Evolutionary conservation across 345 rosid genomes (phyloP).

Genomic region (Clausena lansium): DNA sequence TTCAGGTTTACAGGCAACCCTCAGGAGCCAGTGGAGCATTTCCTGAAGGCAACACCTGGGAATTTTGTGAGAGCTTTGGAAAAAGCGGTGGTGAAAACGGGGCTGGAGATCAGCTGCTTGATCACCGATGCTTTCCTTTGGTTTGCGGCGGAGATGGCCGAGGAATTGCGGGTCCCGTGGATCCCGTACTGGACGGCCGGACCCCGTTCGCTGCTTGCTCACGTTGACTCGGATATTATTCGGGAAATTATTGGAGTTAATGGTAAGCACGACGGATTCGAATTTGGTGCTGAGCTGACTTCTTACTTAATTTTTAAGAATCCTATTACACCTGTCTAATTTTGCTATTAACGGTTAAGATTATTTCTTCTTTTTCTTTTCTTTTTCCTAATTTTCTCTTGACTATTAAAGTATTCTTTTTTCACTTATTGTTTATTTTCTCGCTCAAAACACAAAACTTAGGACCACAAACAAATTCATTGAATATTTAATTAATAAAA

Average conservation of each 20-base stretch:
- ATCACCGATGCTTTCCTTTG: slow-evolving; percentile 53
- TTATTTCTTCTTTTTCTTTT: no score
- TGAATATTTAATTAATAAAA: no score
- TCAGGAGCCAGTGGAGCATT: slow-evolving; percentile 33
- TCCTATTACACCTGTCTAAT: no score
- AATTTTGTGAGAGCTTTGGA: slow-evolving; percentile 31
- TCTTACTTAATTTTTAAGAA: no score
- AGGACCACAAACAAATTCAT: no score
- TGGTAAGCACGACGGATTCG: no score
- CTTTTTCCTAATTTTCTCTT: no score
- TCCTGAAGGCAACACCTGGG: slow-evolving; percentile 34
- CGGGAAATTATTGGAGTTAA: slow-evolving; percentile 20
- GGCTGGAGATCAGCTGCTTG: slow-evolving; percentile 31
- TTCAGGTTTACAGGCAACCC: slow-evolving; percentile 17
- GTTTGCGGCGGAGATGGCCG: slow-evolving; percentile 50
- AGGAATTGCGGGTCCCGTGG: slow-evolving; percentile 46
- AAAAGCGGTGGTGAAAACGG: slow-evolving; percentile 25
- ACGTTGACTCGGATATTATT: slow-evolving; percentile 34
- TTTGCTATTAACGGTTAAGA: no score
- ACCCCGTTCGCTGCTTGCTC: slow-evolving; percentile 40
- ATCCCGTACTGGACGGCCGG: slow-evolving; percentile 48
- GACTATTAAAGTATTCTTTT: no score
- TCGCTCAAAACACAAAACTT: no score
- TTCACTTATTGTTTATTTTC: no score
- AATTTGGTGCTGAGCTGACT: no score